Conservation (phyloP, 2,329 filamentous ascomycete species). For the Lachnellula suecica region DNA sequence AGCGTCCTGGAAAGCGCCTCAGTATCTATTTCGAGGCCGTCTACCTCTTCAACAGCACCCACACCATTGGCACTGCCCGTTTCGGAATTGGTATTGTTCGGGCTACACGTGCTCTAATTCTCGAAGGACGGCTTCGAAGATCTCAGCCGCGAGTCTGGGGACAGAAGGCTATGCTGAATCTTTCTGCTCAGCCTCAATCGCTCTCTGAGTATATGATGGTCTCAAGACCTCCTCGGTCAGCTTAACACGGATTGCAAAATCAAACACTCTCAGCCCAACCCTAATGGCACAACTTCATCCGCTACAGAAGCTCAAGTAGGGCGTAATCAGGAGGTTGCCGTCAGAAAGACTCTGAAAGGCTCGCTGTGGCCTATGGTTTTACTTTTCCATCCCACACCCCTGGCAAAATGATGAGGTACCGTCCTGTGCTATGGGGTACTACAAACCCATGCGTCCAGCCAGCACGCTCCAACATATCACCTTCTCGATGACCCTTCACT, state of each 20-base stretch:
- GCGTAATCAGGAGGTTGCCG: not conserved
- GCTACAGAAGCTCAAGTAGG: not conserved
- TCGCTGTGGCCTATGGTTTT: not conserved
- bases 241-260: not conserved
- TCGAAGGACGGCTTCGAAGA: not conserved
- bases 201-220: not conserved
- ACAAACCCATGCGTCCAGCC: not conserved
- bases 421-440: not conserved
- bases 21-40: not conserved
- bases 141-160: not conserved
- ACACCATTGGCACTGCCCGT: not conserved
- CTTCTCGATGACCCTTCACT: not conserved
- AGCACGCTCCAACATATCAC: not conserved
- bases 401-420: not conserved
- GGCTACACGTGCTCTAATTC: not conserved
- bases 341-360: not conserved
- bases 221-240: not conserved
- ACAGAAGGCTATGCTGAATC: not conserved
- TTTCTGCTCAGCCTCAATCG: not conserved
- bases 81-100: not conserved
- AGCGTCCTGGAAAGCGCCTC: not conserved
- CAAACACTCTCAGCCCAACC: not conserved
- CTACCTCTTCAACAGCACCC: not conserved
- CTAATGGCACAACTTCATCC: not conserved
- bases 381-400: not conserved